Conservation (phyloP, 768 basidiomycete genomes). For the Mycena indigotica region DNA sequence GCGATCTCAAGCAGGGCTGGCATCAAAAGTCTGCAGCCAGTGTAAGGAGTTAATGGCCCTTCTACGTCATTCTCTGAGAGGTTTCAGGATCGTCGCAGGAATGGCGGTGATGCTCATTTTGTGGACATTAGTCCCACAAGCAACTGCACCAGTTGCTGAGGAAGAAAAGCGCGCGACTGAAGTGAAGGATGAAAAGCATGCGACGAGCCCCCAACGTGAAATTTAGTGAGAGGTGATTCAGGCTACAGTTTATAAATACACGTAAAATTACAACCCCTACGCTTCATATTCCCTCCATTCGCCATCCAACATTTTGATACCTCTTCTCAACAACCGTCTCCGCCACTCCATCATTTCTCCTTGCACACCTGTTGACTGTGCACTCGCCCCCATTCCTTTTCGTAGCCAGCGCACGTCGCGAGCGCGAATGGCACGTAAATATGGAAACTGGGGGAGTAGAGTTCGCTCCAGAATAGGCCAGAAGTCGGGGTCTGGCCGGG, state of each 20-base stretch:
- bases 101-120: constrained; percentile 43
- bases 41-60: constrained; percentile 23
- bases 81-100: constrained; percentile 38
- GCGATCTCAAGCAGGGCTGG: constrained; percentile 48
- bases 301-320: constrained; percentile 67
- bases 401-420: constrained; percentile 76
- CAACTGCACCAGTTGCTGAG: too few relatives aligned
- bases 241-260: background rate
- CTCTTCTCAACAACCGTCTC: constrained; percentile 56
- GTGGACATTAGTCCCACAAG: constrained; percentile 44
- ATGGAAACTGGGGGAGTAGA: constrained; percentile 57
- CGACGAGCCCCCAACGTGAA: too few relatives aligned
- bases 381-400: constrained; percentile 62
- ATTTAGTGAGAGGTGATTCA: too few relatives aligned
- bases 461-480: constrained; percentile 53
- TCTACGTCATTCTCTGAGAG: background rate
- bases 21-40: constrained; percentile 50
- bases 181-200: too few relatives aligned
- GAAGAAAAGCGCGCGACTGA: too few relatives aligned
- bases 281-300: constrained; percentile 61
- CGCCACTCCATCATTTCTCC: constrained; percentile 81
- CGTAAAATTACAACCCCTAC: background rate
- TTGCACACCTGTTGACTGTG: constrained; percentile 75
- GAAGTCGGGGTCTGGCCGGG: constrained; percentile 66
- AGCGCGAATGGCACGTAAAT: constrained; percentile 56